These are phyloP conservation scores for Sporisorium exsertum DNA, from an alignment of 1,284 basidiomycete genomes.

Conservation along the genomic window DNA sequence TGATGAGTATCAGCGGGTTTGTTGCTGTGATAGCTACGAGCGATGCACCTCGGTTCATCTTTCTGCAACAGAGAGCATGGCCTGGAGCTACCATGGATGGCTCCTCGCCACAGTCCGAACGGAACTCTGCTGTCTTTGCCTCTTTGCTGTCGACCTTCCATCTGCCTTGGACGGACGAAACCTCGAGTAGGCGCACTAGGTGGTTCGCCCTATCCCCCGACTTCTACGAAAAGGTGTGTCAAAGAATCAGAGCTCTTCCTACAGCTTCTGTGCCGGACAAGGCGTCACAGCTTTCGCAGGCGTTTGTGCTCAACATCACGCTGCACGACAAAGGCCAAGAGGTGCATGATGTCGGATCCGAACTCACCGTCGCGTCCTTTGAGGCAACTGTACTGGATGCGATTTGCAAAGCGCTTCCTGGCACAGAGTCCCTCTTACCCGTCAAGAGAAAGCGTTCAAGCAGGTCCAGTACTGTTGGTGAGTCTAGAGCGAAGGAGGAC, in stretches of 20 bases:
- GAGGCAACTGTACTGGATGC: conserved; percentile 14
- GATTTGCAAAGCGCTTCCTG: neutral
- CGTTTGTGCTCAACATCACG: conserved; percentile 16
- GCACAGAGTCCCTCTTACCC: neutral
- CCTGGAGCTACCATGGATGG: neutral
- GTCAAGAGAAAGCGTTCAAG: conserved; percentile 16
- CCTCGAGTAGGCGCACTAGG: neutral
- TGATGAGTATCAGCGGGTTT: conserved; percentile 21
- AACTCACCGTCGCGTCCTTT: conserved; percentile 3
- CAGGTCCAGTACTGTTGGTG: conserved; percentile 1
- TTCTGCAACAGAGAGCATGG: conserved; percentile 14
- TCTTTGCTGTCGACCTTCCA: conserved; percentile 11
- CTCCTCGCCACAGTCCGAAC: neutral
- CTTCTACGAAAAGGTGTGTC: conserved; percentile 13
- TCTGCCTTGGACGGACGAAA: conserved; percentile 15
- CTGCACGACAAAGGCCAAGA: neutral
- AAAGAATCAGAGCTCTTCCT: neutral
- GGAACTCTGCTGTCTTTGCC: conserved; percentile 12
- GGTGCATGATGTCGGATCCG: neutral
- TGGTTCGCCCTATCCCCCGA: conserved; percentile 4
- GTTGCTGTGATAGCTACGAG: neutral
- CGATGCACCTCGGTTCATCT: conserved; percentile 14
- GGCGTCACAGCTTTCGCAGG: neutral
- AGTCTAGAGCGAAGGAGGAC: neutral
- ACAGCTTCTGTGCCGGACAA: neutral